Evolutionary conservation across 2,329 filamentous ascomycete genomes (phyloP).

Genomic region (Fusarium nematophilum): DNA sequence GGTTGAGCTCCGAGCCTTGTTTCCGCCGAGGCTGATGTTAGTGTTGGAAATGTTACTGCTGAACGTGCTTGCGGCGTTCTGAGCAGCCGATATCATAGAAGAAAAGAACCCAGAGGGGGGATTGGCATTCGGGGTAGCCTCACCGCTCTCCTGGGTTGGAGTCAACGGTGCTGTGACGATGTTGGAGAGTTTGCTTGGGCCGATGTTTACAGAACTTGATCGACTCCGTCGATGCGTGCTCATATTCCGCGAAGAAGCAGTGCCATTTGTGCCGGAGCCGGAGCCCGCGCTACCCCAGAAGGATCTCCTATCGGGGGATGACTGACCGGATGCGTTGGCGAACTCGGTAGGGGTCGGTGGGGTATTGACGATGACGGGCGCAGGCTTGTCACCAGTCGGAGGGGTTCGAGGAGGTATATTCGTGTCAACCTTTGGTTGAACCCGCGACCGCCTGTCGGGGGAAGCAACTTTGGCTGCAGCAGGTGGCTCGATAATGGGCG

Average conservation of each 20-base stretch:
- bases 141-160: conserved; percentile 77
- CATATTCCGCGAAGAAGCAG: conserved; percentile 75
- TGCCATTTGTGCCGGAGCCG: conserved; percentile 59
- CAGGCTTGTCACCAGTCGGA: conserved; percentile 55
- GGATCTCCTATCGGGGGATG: conserved; percentile 46
- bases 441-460: conserved; percentile 43
- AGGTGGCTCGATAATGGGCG: conserved; percentile 45
- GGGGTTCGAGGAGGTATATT: conserved; percentile 59
- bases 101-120: conserved; percentile 82
- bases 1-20: conserved; percentile 48
- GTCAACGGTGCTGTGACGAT: conserved; percentile 78
- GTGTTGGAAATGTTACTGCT: conserved; percentile 80
- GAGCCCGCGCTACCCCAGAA: conserved; percentile 43
- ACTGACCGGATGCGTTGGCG: conserved; percentile 34
- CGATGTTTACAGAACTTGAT: conserved; percentile 66
- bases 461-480: conserved; percentile 46
- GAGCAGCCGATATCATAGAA: conserved; percentile 90
- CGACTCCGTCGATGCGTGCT: conserved; percentile 72
- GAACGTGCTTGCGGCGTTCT: conserved; percentile 85
- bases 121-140: conserved; percentile 64
- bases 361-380: conserved; percentile 72
- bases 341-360: conserved; percentile 72
- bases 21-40: conserved; percentile 63
- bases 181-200: conserved; percentile 89
- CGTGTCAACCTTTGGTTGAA: conserved; percentile 47